Evolutionary conservation across 176 grass and related monocot species (phyloP), one percentile per base, ranked within the genome.

Genomic region (Rhynchospora breviuscula): DNA sequence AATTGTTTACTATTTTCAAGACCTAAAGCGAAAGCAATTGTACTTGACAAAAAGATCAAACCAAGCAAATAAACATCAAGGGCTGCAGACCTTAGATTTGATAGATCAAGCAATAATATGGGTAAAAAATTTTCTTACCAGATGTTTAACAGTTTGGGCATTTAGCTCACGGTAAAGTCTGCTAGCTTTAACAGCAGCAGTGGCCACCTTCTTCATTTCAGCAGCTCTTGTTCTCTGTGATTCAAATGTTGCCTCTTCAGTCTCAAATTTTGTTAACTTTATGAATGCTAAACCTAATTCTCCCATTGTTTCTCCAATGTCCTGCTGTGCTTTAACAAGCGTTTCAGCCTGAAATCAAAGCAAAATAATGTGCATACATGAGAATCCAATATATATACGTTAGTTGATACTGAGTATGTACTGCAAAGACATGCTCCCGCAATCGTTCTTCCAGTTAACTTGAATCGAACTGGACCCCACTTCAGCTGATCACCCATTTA

Each of bases 261-360:
- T 95, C 77, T 99, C 96, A 62, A 99, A 92, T 84, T 99, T 99
- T 3, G 91, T 93, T 65, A 99, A 84, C 82, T 93, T 99, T 67
- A 99, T 87, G 56, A 99, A 99, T 84, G 93, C 93, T 86, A 99
- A 85, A 71, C 96, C 96, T 80, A 99, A 90, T 10, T 92, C 89
- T 83, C 96, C 96, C 89, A 99, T 99, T 80, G 93, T 95, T 85
- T 99, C 96, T 86, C 93, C 93, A 86, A 99, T 92, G 84, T 99
- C 93, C 89, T 99, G 93, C 59, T 95, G 96, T 66, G 93, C 93
- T 80, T 99, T 99, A 76, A 95, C 91, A 85, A 99, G 88, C 46
- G 83, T 79, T 87, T 99, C 96, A 52, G 93, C 96, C 96, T 99
- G 87, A 67, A 74, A 56, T 84, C 44, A 74, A 81, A 67, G 85